Conservation (phyloP, 495 filamentous ascomycete species). For the Tuber microsphaerosporum region DNA sequence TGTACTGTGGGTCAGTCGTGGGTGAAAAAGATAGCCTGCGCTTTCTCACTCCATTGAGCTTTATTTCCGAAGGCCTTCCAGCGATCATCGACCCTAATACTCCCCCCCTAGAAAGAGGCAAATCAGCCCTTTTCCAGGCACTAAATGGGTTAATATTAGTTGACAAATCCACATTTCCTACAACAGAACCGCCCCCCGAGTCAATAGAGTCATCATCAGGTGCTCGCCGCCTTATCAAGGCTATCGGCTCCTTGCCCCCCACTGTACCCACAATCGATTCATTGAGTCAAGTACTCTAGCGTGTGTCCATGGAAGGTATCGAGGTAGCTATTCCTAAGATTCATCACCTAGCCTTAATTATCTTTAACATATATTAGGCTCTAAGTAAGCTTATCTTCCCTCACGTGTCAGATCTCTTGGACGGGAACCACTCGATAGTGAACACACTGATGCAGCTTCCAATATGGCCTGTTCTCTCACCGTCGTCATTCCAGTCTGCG, state of each 20-base stretch:
- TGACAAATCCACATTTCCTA: slow-evolving; percentile 21
- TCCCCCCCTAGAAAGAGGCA: neutral
- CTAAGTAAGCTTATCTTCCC: slow-evolving; percentile 22
- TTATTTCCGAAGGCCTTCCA: neutral
- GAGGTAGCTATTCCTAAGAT: neutral
- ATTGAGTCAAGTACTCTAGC: neutral
- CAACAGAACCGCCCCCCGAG: neutral
- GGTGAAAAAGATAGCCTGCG: slow-evolving; percentile 4
- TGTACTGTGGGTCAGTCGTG: slow-evolving; percentile 23
- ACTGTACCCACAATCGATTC: neutral
- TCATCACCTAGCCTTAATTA: neutral
- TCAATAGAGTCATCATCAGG: slow-evolving; percentile 1
- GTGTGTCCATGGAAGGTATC: neutral
- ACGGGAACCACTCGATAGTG: neutral
- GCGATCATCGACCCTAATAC: neutral
- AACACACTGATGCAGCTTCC: slow-evolving; percentile 20
- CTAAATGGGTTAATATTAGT: slow-evolving; percentile 20
- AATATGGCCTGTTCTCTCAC: slow-evolving; percentile 27
- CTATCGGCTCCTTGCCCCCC: slow-evolving; percentile 14
- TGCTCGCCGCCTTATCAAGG: slow-evolving; percentile 12
- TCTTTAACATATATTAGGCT: slow-evolving; percentile 12
- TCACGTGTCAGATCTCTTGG: slow-evolving; percentile 10
- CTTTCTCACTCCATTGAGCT: neutral
- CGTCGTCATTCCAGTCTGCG: slow-evolving; percentile 17
- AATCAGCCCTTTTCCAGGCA: slow-evolving; percentile 3